Percentiles rank a stretch among this genome's conserved stretches.
Conservation (phyloP, 2,329 filamentous ascomycete genomes). For the Raffaelea ambrosiae region DNA sequence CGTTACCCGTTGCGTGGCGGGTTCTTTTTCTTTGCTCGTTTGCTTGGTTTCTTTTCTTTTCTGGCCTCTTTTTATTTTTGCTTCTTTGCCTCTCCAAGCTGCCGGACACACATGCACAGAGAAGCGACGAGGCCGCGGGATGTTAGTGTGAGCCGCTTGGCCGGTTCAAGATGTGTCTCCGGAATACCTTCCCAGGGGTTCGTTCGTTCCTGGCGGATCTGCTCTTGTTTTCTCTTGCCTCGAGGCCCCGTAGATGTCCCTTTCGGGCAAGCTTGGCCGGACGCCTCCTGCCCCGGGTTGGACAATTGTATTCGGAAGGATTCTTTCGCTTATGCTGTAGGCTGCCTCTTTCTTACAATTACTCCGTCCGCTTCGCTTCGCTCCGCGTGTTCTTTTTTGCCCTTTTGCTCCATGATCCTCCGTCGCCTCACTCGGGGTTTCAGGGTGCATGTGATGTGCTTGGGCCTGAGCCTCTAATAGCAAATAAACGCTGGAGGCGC, state of each 20-base stretch:
- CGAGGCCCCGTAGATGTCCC: background rate
- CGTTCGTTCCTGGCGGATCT: background rate
- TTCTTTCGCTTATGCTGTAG: background rate
- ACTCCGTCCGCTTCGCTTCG: no score
- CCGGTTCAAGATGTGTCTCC: background rate
- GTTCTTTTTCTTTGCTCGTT: no score
- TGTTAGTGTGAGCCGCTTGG: background rate
- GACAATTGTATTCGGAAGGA: no score
- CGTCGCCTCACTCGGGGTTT: no score
- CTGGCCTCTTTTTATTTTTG: background rate
- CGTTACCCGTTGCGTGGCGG: background rate
- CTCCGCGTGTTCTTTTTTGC: no score
- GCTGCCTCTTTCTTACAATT: background rate
- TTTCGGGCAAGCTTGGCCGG: background rate
- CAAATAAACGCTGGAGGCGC: no score
- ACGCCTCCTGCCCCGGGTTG: no score
- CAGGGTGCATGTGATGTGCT: no score
- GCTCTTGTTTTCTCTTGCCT: background rate
- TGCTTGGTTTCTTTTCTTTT: background rate
- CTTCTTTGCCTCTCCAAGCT: background rate
- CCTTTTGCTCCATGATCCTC: no score
- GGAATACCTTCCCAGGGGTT: background rate
- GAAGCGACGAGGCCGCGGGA: background rate
- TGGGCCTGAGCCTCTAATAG: no score
- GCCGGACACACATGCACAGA: background rate